Percentiles rank a stretch among this genome's conserved stretches.
Evolutionary conservation across 2,329 filamentous ascomycete genomes (phyloP).

Genomic region (Pseudogymnoascus pannorum): DNA sequence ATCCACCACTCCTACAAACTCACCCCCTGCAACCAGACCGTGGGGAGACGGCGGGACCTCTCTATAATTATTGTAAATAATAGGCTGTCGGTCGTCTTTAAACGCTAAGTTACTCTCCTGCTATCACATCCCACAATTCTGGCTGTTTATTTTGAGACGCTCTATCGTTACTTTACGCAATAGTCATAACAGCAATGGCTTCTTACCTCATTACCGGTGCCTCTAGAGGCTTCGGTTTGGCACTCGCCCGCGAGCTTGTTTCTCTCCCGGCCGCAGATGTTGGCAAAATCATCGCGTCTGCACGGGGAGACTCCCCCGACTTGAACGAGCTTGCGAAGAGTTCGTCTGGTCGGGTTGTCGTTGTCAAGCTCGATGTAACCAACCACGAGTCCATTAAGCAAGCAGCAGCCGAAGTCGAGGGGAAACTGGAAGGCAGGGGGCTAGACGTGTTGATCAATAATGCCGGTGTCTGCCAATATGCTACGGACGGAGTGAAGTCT

Average conservation of each 20-base stretch:
- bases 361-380: slow-evolving; percentile 34
- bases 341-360: slow-evolving; percentile 30
- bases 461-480: slow-evolving; percentile 28
- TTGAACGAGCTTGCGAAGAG: slow-evolving; percentile 30
- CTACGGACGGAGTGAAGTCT: slow-evolving; percentile 12
- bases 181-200: slow-evolving; percentile 22
- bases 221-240: slow-evolving; percentile 31
- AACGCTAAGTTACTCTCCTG: not conserved
- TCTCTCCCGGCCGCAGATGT: slow-evolving; percentile 30
- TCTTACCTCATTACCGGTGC: slow-evolving; percentile 33
- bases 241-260: slow-evolving; percentile 25
- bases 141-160: not conserved
- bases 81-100: not conserved
- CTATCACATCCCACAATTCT: not conserved
- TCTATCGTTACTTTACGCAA: not conserved
- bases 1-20: not conserved
- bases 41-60: not conserved
- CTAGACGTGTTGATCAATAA: slow-evolving; percentile 42
- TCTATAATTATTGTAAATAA: not conserved
- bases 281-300: slow-evolving; percentile 35
- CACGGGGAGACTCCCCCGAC: slow-evolving; percentile 30
- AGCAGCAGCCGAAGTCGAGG: slow-evolving; percentile 30
- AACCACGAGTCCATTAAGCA: slow-evolving; percentile 28
- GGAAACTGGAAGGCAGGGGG: slow-evolving; percentile 30
- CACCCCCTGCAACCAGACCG: not conserved